Percentiles rank a stretch among this genome's conserved stretches.
Evolutionary conservation across 2,329 filamentous ascomycete genomes (phyloP).

Genomic region (Trichoderma sp.): DNA sequence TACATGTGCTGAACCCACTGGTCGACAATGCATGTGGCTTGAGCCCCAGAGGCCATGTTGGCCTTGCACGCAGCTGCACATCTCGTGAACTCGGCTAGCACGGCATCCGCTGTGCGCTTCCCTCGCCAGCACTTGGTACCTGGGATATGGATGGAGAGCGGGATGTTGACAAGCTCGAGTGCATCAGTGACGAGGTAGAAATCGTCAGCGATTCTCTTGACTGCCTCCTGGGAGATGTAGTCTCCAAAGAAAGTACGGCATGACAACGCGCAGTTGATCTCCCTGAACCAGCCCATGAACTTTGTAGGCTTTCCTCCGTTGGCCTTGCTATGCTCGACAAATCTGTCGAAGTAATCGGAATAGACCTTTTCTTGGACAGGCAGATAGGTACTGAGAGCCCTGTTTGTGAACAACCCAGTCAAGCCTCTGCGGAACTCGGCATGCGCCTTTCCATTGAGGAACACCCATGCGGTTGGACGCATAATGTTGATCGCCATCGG

Average conservation of each 20-base stretch:
- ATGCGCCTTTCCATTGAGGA: conserved; percentile 8
- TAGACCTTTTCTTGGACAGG: conserved; percentile 11
- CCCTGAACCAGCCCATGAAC: conserved; percentile 9
- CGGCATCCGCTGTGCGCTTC: not conserved
- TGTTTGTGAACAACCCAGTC: conserved; percentile 9
- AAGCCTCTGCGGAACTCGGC: conserved; percentile 6
- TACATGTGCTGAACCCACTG: conserved; percentile 11
- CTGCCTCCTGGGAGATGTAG: conserved; percentile 11
- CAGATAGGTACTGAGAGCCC: conserved; percentile 5
- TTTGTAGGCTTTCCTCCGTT: not conserved
- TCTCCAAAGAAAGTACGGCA: conserved; percentile 16
- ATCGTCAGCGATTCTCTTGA: conserved; percentile 10
- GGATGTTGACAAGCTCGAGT: conserved; percentile 12
- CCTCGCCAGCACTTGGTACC: conserved; percentile 10
- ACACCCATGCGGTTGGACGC: conserved; percentile 17
- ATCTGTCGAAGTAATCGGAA: conserved; percentile 6
- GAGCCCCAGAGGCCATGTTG: conserved; percentile 9
- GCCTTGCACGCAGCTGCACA: conserved; percentile 7
- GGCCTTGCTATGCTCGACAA: not conserved
- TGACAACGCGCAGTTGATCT: conserved; percentile 9
- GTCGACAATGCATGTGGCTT: conserved; percentile 7
- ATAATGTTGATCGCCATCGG: conserved; percentile 15
- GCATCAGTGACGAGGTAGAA: conserved; percentile 8
- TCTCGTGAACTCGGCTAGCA: conserved; percentile 1
- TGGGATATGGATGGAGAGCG: conserved; percentile 1